A percentile compares a stretch with the other conserved stretches of the same genome.
phyloP scores from a whole-genome alignment of 306 rosid genomes.

The Arachis hypogaea region DNA sequence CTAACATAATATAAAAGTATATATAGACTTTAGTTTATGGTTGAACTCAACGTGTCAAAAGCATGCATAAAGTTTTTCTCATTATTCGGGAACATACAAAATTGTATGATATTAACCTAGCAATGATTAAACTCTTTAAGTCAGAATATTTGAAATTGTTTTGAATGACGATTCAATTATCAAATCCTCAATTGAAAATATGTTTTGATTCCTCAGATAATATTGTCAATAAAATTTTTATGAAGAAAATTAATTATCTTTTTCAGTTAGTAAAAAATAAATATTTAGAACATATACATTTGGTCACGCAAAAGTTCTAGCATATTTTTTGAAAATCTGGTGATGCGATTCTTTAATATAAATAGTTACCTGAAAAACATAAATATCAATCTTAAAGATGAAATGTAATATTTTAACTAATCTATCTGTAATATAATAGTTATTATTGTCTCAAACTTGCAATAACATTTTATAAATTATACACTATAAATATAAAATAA shows the following conservation, averaged over 20 bases:
- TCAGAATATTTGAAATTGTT: conserved; percentile 27
- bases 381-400: conserved; percentile 8
- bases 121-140: conserved; percentile 37
- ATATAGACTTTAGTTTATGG: too few relatives aligned
- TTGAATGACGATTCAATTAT: not conserved
- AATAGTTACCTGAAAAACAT: conserved; percentile 43
- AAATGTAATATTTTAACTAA: conserved; percentile 6
- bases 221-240: not conserved
- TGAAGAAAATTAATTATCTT: conserved; percentile 12
- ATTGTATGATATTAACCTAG: conserved; percentile 82
- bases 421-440: conserved; percentile 27
- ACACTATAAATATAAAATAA: conserved; percentile 16
- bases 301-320: conserved; percentile 70
- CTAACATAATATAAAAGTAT: too few relatives aligned
- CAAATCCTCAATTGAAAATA: conserved; percentile 20
- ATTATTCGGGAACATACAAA: conserved; percentile 48
- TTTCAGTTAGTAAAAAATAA: conserved; percentile 29
- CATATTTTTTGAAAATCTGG: conserved; percentile 65
- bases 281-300: conserved; percentile 81
- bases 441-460: not conserved
- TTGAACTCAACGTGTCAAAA: too few relatives aligned
- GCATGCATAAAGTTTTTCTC: too few relatives aligned
- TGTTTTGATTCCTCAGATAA: conserved; percentile 15
- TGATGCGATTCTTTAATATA: conserved; percentile 52
- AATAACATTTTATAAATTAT: not conserved